Percentiles rank a stretch among this genome's conserved stretches.
Evolutionary conservation across 2,329 filamentous ascomycete species (phyloP).

Genomic region (Trichoderma koningiopsis): DNA sequence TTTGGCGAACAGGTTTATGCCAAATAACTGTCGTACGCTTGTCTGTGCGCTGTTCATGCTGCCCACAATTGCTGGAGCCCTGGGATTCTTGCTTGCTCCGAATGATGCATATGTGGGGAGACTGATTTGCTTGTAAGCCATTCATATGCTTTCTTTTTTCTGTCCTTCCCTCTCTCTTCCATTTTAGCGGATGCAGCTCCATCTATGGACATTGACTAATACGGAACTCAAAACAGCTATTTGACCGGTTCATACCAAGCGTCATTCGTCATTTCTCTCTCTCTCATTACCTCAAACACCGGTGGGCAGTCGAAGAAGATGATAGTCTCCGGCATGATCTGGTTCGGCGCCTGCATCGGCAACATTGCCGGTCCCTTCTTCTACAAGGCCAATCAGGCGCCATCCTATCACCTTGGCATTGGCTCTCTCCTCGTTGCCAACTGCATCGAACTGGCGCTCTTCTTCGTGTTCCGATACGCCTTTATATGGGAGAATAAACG

Average conservation of each 20-base stretch:
- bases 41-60: conserved; percentile 59
- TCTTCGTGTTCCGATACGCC: conserved; percentile 43
- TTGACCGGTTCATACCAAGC: conserved; percentile 45
- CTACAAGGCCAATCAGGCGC: conserved; percentile 57
- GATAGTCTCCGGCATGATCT: conserved; percentile 63
- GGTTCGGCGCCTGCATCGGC: conserved; percentile 61
- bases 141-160: not conserved
- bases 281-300: conserved; percentile 52
- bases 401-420: conserved; percentile 45
- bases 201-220: not conserved
- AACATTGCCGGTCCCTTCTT: conserved; percentile 67
- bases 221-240: conserved; percentile 30
- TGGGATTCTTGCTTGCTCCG: conserved; percentile 59
- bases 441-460: conserved; percentile 42
- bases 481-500: conserved; percentile 45
- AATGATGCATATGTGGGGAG: conserved; percentile 53
- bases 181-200: not conserved
- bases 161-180: not conserved
- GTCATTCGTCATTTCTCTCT: conserved; percentile 45
- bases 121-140: conserved; percentile 54
- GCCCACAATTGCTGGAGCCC: conserved; percentile 61
- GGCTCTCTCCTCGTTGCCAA: conserved; percentile 46
- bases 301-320: conserved; percentile 65
- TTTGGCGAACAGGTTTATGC: conserved; percentile 43
- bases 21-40: conserved; percentile 52